A percentile compares a stretch with the other conserved stretches of the same genome.
Conservation (phyloP, 345 rosid genomes). For the Viola odorata region DNA sequence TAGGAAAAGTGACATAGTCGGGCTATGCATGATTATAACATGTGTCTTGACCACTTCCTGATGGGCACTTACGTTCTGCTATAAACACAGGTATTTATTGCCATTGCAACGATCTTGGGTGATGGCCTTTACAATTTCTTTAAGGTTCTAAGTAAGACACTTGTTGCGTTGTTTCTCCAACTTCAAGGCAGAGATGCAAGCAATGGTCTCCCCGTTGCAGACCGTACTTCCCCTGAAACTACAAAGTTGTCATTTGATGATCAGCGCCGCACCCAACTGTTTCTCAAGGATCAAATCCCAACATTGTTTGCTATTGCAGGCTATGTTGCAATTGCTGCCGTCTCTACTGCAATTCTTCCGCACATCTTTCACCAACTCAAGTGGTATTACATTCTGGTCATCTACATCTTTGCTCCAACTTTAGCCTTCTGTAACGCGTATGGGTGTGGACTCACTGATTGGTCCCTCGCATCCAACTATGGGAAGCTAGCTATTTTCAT, state of each 20-base stretch:
- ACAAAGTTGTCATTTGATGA: slow-evolving; percentile 11
- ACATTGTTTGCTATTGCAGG: slow-evolving; percentile 43
- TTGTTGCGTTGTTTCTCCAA: slow-evolving; percentile 14
- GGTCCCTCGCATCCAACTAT: slow-evolving; percentile 50
- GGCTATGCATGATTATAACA: too few species aligned
- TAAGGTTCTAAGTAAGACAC: slow-evolving; percentile 22
- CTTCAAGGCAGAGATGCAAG: background rate
- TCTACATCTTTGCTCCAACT: slow-evolving; percentile 42
- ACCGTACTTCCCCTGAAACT: background rate
- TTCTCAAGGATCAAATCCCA: slow-evolving; percentile 47
- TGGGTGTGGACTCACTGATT: slow-evolving; percentile 52
- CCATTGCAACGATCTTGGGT: slow-evolving; percentile 29
- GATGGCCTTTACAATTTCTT: slow-evolving; percentile 30
- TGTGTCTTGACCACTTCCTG: background rate
- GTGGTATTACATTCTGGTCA: slow-evolving; percentile 43
- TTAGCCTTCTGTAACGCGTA: slow-evolving; percentile 51
- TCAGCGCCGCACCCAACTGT: slow-evolving; percentile 21
- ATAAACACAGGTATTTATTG: slow-evolving; percentile 25
- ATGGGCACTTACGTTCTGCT: background rate
- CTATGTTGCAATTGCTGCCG: slow-evolving; percentile 33
- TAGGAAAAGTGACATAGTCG: background rate
- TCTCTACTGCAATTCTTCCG: slow-evolving; percentile 37
- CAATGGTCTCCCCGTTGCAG: slow-evolving; percentile 12
- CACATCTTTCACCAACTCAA: slow-evolving; percentile 42
- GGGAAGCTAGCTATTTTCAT: slow-evolving; percentile 47